These are phyloP conservation scores for Fusarium azukiicola DNA, from an alignment of 2,329 filamentous ascomycete genomes.

Conservation along the genomic window DNA sequence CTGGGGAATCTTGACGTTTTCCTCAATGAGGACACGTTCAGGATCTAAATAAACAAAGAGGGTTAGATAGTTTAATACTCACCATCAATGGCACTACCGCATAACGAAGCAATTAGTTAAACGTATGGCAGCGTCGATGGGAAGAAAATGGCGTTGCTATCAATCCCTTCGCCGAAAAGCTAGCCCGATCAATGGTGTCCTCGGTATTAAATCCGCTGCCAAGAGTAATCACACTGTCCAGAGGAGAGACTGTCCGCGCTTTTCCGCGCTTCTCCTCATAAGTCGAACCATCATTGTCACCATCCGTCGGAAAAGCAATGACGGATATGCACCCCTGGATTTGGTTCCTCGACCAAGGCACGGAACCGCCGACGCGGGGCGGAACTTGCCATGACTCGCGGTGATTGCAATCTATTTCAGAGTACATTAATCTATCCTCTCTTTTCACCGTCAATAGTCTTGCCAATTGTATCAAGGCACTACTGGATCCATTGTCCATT, in stretches of 20 bases:
- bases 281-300: background rate
- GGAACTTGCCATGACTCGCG: background rate
- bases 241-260: background rate
- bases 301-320: slow-evolving; percentile 34
- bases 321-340: background rate
- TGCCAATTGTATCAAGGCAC: background rate
- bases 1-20: slow-evolving; percentile 52
- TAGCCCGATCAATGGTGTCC: background rate
- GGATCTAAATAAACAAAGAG: background rate
- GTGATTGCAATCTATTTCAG: background rate
- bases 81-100: background rate
- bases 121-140: no score
- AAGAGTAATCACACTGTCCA: background rate
- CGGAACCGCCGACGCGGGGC: background rate
- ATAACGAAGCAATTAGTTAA: background rate
- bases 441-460: background rate
- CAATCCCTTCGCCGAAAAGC: background rate
- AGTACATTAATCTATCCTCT: background rate
- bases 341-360: slow-evolving; percentile 13
- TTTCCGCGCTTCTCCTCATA: background rate
- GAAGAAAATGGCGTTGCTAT: background rate
- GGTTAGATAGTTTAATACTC: background rate
- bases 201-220: background rate
- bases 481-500: background rate
- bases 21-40: slow-evolving; percentile 45